Percentiles rank a stretch among this genome's conserved stretches.
phyloP scores from a whole-genome alignment of 2,329 filamentous ascomycete genomes.

The Didymella sp. region DNA sequence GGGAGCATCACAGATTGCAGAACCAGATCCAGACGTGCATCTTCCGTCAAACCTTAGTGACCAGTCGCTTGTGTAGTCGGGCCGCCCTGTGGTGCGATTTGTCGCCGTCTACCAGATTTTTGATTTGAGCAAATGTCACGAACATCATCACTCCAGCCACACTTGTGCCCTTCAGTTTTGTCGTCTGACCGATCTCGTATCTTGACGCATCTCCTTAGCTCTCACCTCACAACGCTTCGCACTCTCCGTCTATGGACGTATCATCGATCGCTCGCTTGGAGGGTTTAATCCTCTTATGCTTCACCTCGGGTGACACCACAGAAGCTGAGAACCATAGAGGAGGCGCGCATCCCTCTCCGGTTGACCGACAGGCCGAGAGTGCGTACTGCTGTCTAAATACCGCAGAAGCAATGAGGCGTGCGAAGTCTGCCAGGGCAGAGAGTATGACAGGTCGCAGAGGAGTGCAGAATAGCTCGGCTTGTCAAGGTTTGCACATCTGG shows the following conservation, averaged over 20 bases:
- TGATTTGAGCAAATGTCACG: background rate
- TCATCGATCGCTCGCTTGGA: background rate
- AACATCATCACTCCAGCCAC: background rate
- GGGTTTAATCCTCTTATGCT: background rate
- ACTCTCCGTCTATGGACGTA: background rate
- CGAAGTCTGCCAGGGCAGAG: background rate
- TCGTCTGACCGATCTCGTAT: too few species aligned
- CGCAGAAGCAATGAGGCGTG: background rate
- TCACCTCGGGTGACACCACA: background rate
- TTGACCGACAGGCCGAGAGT: background rate
- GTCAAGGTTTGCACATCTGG: background rate
- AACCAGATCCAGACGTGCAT: background rate
- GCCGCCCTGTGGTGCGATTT: background rate
- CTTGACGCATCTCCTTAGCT: background rate
- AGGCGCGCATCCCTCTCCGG: background rate
- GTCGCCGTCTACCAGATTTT: conserved; percentile 1
- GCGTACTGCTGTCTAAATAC: background rate
- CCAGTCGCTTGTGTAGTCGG: conserved; percentile 7
- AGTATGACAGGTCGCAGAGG: background rate
- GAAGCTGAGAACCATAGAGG: background rate
- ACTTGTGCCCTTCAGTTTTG: background rate
- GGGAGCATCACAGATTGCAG: background rate
- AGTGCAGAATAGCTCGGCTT: background rate
- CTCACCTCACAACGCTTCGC: background rate
- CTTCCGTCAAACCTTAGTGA: background rate